Evolutionary conservation across 495 filamentous ascomycete species (phyloP).

Genomic region (Penicillium subrubescens): DNA sequence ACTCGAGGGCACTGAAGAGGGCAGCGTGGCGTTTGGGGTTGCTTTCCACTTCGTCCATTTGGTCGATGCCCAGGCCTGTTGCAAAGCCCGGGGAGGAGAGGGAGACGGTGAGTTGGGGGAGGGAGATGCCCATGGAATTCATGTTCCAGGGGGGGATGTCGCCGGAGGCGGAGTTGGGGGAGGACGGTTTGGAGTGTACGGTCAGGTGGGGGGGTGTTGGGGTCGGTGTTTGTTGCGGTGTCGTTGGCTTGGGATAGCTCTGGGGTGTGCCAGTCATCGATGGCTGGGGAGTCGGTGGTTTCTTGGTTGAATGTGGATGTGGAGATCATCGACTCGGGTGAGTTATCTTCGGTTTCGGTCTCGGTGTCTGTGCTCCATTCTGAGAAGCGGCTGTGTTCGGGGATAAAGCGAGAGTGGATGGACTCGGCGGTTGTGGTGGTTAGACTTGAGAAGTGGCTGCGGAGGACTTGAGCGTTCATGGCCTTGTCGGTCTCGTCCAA

Average conservation of each 20-base stretch:
- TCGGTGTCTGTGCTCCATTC: conserved; percentile 51
- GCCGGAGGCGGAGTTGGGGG: conserved; percentile 35
- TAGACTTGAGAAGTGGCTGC: conserved; percentile 48
- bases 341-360: conserved; percentile 22
- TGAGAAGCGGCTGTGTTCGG: conserved; percentile 48
- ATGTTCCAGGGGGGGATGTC: conserved; percentile 34
- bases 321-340: conserved; percentile 45
- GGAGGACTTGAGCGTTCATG: conserved; percentile 37
- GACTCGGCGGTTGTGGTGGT: conserved; percentile 45
- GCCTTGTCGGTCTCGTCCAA: conserved; percentile 41
- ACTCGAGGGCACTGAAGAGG: conserved; percentile 41
- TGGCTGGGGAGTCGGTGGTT: conserved; percentile 17
- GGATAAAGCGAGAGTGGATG: conserved; percentile 23
- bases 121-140: conserved; percentile 24
- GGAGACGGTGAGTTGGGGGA: conserved; percentile 37
- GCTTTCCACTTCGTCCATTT: conserved; percentile 41
- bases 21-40: conserved; percentile 52
- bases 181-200: conserved; percentile 38
- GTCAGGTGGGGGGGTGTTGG: conserved; percentile 46
- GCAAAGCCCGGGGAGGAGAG: conserved; percentile 35
- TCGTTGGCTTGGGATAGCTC: conserved; percentile 29
- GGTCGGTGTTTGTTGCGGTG: conserved; percentile 33
- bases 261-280: conserved; percentile 31
- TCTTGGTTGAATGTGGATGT: conserved; percentile 35
- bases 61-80: conserved; percentile 41